Base-by-base conservation (phyloP, 176 grass and related monocot species). In the Miscanthus lutarioriparius region DNA sequence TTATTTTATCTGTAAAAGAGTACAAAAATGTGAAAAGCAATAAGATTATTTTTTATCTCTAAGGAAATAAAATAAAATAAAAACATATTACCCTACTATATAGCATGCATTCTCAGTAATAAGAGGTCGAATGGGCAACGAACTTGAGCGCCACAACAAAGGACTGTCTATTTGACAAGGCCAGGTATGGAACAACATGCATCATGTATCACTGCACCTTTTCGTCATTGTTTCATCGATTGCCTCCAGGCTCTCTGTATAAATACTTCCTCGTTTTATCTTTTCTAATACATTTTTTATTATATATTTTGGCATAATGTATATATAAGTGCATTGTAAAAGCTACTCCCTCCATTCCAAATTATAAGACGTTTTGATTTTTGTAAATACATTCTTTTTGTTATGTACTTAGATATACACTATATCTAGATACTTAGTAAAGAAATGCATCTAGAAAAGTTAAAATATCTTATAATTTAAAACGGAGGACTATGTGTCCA, bases 121-220 rank as follows among this genome's bases (percentile, higher is more conserved):
- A 10, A 20, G 86, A 89, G 88, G 88, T 83, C 80, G 88, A 62
- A 83, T 41, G 28, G 48, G 84, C 61, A 40, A 1, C 84, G 84
- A 90, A 90, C 5, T 40, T 83, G 80, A 83, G 88, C 45, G 35
- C 56, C 36, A 2, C 2, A 7, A 12, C 17, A 6, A 90, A 73
- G 84, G 78, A 68, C 80, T 86, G 84, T 28, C 2, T 79, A 45
- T 79, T 74, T 90, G 88, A 90, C 80, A 87, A 86, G 80, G 88
- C 30, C 62, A 83, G 74, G 88, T 86, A 86, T 68, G 84, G 84
- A 86, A n/a, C 68, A 87, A n/a, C 71, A 66, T 61, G 43, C 41
- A 72, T 77, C 88, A 44, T 27, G 2, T 65, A 35, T 53, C 13
- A 32, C 1, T 70, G 11, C 20, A 38, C 11, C 2, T 7, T 36